Evolutionary conservation across 371 early-diverging fungal genomes (phyloP).

Genomic region (Nosema granulosis): DNA sequence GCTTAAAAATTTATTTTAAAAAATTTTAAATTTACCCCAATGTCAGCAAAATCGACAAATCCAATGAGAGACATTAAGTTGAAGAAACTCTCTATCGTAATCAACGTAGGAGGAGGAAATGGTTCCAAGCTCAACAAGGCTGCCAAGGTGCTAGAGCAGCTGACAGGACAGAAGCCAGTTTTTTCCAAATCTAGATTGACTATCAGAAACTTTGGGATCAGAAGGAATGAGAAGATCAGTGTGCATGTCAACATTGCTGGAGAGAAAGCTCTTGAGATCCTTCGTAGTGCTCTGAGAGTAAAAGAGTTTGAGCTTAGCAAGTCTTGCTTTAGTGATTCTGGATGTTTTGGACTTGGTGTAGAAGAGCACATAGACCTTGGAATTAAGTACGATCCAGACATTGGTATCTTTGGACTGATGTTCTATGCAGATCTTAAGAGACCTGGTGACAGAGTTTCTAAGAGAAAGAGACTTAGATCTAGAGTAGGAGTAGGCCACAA

Average conservation of each 20-base stretch:
- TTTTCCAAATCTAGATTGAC: slow-evolving; percentile 98
- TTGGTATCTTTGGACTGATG: slow-evolving; percentile 82
- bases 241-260: slow-evolving; percentile 97
- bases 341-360: slow-evolving; percentile 99
- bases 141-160: slow-evolving; percentile 98
- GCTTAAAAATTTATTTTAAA: too few species aligned
- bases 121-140: slow-evolving; percentile 98
- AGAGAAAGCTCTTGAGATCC: slow-evolving; percentile 84
- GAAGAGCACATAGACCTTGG: slow-evolving; percentile 99
- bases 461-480: slow-evolving; percentile 81
- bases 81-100: slow-evolving; percentile 98
- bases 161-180: slow-evolving; percentile 96
- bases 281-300: slow-evolving; percentile 96
- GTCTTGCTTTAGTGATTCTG: slow-evolving; percentile 89
- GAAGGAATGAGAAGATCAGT: slow-evolving; percentile 99
- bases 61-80: slow-evolving; percentile 90
- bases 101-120: slow-evolving; percentile 89
- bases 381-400: slow-evolving; percentile 98
- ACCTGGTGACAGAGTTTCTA: slow-evolving; percentile 88
- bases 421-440: slow-evolving; percentile 94
- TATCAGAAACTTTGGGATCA: slow-evolving; percentile 97
- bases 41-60: too few species aligned
- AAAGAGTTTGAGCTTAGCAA: slow-evolving; percentile 95
- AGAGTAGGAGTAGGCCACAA: slow-evolving; percentile 85
- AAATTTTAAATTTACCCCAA: too few species aligned